Conservation (phyloP, 2,329 filamentous ascomycete species). For the Davidsoniella eucalypti region DNA sequence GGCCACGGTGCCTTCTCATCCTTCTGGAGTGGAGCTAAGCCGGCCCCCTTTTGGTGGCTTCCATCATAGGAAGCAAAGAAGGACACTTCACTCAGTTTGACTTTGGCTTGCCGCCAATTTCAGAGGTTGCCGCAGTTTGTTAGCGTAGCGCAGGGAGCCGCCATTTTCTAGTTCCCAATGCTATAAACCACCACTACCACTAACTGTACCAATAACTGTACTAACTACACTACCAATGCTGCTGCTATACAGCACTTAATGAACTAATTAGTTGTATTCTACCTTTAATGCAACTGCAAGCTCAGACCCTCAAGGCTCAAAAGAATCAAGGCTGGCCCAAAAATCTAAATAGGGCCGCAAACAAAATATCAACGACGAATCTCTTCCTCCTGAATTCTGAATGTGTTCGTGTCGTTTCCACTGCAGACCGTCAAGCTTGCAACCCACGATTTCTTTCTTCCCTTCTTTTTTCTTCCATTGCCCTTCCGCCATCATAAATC, state of each 20-base stretch:
- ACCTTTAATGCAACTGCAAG: too few relatives aligned
- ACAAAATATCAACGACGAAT: slow-evolving; percentile 4
- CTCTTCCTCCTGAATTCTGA: slow-evolving; percentile 2
- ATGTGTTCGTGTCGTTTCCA: slow-evolving; percentile 11
- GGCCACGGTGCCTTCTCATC: slow-evolving; percentile 1
- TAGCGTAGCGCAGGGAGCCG: too few relatives aligned
- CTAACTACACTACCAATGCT: too few relatives aligned
- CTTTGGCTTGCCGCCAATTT: neutral
- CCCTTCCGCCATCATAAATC: slow-evolving; percentile 1
- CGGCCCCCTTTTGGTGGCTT: slow-evolving; percentile 9
- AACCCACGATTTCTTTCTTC: slow-evolving; percentile 1
- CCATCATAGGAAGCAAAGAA: neutral
- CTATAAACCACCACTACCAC: too few relatives aligned
- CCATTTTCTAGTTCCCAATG: too few relatives aligned
- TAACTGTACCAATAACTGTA: too few relatives aligned
- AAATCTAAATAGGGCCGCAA: too few relatives aligned
- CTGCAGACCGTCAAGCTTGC: slow-evolving; percentile 7
- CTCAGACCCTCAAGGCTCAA: neutral
- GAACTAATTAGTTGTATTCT: neutral
- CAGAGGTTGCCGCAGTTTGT: too few relatives aligned
- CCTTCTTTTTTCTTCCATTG: slow-evolving; percentile 1
- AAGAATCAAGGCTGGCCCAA: neutral
- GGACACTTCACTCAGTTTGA: slow-evolving; percentile 10
- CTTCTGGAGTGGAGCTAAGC: slow-evolving; percentile 7
- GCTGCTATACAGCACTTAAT: neutral